Percentiles rank a stretch among this genome's conserved stretches.
Conservation (phyloP, 1,284 basidiomycete genomes). For the Puccinia novopanici region DNA sequence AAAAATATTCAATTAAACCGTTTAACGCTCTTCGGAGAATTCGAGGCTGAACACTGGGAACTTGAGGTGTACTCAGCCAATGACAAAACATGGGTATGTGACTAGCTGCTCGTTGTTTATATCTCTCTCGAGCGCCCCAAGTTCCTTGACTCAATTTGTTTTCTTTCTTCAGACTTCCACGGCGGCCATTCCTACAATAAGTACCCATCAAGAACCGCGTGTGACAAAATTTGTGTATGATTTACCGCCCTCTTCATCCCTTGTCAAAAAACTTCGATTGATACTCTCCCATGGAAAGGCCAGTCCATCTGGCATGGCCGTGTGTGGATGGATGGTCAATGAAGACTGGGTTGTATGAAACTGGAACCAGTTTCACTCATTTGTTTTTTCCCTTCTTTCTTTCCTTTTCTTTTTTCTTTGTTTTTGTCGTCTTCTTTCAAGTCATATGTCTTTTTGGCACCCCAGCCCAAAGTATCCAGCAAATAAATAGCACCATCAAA, state of each 20-base stretch:
- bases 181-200: constrained; percentile 1
- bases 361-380: neutral
- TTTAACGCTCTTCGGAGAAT: neutral
- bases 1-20: constrained; percentile 6
- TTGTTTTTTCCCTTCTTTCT: neutral
- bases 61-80: constrained; percentile 8
- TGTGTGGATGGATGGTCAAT: constrained; percentile 30
- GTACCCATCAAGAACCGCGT: constrained; percentile 7
- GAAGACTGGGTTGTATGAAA: constrained; percentile 26
- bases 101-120: neutral
- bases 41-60: constrained; percentile 14
- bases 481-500: neutral
- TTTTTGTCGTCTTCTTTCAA: neutral
- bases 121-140: neutral
- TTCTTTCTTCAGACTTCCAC: neutral
- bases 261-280: constrained; percentile 24
- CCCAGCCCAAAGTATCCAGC: neutral
- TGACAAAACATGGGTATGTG: constrained; percentile 11
- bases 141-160: neutral
- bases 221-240: constrained; percentile 20
- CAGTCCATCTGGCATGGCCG: neutral
- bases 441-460: neutral
- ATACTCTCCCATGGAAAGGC: neutral
- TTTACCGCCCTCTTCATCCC: neutral
- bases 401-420: neutral